phyloP scores from a whole-genome alignment of 2,329 filamentous ascomycete genomes.

The Huntiella bhutanensis region DNA sequence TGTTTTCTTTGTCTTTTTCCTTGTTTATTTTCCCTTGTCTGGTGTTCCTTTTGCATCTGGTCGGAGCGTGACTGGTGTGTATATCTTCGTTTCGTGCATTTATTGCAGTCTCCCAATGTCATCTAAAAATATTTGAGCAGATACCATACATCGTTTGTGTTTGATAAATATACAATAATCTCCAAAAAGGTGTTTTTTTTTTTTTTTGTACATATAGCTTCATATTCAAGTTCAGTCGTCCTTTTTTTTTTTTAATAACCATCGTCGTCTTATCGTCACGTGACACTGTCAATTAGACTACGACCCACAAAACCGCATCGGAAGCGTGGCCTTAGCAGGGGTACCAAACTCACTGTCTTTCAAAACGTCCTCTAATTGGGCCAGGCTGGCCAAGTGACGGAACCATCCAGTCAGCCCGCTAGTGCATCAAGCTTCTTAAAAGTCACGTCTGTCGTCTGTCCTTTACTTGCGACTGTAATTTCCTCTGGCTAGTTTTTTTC shows the following conservation, averaged over 20 bases:
- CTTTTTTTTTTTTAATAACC: too few species aligned
- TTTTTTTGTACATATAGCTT: not conserved
- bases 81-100: constrained; percentile 4
- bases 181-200: too few species aligned
- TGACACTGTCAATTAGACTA: not conserved
- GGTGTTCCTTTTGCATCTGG: constrained; percentile 3
- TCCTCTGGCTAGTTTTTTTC: too few species aligned
- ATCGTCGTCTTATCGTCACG: constrained; percentile 1
- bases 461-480: too few species aligned
- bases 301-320: constrained; percentile 1
- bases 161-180: too few species aligned
- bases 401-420: not conserved
- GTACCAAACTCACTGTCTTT: not conserved
- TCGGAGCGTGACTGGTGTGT: constrained; percentile 1
- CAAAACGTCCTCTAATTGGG: not conserved
- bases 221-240: not conserved
- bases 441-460: too few species aligned
- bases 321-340: constrained; percentile 5
- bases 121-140: constrained; percentile 1
- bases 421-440: too few species aligned
- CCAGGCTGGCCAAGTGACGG: constrained; percentile 1
- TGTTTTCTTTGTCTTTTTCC: constrained; percentile 12
- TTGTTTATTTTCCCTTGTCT: constrained; percentile 5
- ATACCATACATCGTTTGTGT: not conserved
- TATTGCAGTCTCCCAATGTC: constrained; percentile 1